Evolutionary conservation across 192 early-diverging fungal genomes (phyloP), one percentile per base, ranked within the genome.

Genomic region (Fimicolochytrium jonesii): DNA sequence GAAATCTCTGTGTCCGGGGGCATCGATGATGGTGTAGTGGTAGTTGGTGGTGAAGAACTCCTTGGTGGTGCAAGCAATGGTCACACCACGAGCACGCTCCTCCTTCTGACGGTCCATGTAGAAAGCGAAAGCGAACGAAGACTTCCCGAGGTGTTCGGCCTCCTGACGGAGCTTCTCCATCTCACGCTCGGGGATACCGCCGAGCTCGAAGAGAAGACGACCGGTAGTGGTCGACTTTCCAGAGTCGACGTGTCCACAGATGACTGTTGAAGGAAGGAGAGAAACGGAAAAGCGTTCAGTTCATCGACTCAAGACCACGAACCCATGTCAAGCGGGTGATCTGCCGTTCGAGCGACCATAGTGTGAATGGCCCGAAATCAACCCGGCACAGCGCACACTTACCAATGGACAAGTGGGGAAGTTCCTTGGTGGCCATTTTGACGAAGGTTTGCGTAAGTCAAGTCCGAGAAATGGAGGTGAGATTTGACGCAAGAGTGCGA

Each of bases 161-260:
- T 99, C 94, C 90, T 97, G 93, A 84, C 93, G 90, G 88, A 98
- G 94, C 92, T 95, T 95, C 81, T 98, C 93, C 60, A 98, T 98
- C 87, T 92, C 93, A 94, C 93, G 92, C 89, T 95, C 92, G 84
- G 92, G 90, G 78, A 98, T 96, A 92, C 93, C 94, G 86, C 94
- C 97, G 87, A 57, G 55, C 86, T 97, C 93, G 90, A 94, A 97
- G 86, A 98, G 92, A 82, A 98, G 87, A 84, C 95, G 96, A 81
- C 96, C 96, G 70, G 94, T 97, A 75, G 94, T 97, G 87, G 96
- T 98, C 76, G 94, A 98, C 88, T 98, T 98, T 82, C 96, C 94
- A 77, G 94, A 98, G 87, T 96, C 95, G 88, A 98, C 95, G 93
- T 98, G 94, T 73, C 95, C 93, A 79, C 93, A 93, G 81, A 97